Evolutionary conservation across 1,284 basidiomycete genomes (phyloP).

Genomic region (Ceratobasidium sp.): DNA sequence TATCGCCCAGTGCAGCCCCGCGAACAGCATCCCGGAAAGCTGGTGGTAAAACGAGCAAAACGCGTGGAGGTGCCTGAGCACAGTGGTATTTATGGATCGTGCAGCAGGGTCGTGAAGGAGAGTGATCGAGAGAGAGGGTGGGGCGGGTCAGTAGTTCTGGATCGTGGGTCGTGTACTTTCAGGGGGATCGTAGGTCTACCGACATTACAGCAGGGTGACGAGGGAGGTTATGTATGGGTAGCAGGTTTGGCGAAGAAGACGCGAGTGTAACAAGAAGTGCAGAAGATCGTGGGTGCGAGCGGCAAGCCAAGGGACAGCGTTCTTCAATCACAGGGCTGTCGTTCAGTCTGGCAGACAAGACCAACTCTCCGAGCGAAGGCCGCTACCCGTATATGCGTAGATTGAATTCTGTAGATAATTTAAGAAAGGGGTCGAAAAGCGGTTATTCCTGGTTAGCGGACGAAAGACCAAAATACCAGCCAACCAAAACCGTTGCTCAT

Average conservation of each 20-base stretch:
- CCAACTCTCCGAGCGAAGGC: not conserved
- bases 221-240: conserved; percentile 13
- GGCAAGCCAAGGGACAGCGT: not conserved
- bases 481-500: not conserved
- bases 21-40: conserved; percentile 11
- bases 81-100: not conserved
- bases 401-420: conserved; percentile 3
- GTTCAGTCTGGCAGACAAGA: not conserved
- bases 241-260: not conserved
- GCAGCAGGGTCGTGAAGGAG: conserved; percentile 21
- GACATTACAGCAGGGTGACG: not conserved
- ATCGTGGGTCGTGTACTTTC: not conserved
- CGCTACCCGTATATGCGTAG: conserved; percentile 12
- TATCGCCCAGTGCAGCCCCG: not conserved
- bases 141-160: not conserved
- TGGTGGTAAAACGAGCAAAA: not conserved
- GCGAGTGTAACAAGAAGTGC: conserved; percentile 9
- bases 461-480: not conserved
- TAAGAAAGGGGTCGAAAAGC: not conserved
- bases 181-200: conserved; percentile 20
- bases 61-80: not conserved
- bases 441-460: conserved; percentile 4
- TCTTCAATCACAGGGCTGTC: not conserved
- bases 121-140: not conserved
- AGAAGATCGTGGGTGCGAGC: conserved; percentile 5